phyloP scores from a whole-genome alignment of 2,329 filamentous ascomycete species.

The Sclerotinia borealis region DNA sequence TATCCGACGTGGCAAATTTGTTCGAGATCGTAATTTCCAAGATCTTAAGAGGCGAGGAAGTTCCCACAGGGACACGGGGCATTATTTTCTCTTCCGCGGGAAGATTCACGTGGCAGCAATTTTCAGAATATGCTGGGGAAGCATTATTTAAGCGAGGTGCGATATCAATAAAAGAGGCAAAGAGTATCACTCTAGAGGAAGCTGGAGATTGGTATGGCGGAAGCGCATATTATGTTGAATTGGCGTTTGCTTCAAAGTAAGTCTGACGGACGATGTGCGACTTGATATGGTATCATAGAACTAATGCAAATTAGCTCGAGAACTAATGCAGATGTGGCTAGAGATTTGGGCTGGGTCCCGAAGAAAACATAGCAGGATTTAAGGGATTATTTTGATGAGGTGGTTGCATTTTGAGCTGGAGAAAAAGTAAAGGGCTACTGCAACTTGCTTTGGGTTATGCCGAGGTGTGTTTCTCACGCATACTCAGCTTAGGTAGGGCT shows the following conservation, averaged over 20 bases:
- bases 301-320: not conserved
- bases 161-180: conserved; percentile 28
- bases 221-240: conserved; percentile 27
- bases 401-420: not conserved
- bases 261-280: not conserved
- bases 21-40: conserved; percentile 36
- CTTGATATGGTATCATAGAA: no score
- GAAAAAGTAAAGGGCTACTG: not conserved
- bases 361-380: not conserved
- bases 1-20: conserved; percentile 37
- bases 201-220: conserved; percentile 19
- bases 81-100: conserved; percentile 39
- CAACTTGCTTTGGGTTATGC: no score
- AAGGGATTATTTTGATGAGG: not conserved
- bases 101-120: conserved; percentile 35
- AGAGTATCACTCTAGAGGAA: conserved; percentile 29
- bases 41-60: conserved; percentile 30
- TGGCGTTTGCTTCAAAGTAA: conserved; percentile 31
- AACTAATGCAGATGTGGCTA: not conserved
- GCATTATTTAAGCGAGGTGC: conserved; percentile 30
- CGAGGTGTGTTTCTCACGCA: no score
- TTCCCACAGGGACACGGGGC: conserved; percentile 35
- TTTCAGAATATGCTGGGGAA: conserved; percentile 33
- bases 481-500: no score
- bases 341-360: not conserved